Evolutionary conservation across 1,284 basidiomycete species (phyloP).

Genomic region (Quambalaria eucalypti): DNA sequence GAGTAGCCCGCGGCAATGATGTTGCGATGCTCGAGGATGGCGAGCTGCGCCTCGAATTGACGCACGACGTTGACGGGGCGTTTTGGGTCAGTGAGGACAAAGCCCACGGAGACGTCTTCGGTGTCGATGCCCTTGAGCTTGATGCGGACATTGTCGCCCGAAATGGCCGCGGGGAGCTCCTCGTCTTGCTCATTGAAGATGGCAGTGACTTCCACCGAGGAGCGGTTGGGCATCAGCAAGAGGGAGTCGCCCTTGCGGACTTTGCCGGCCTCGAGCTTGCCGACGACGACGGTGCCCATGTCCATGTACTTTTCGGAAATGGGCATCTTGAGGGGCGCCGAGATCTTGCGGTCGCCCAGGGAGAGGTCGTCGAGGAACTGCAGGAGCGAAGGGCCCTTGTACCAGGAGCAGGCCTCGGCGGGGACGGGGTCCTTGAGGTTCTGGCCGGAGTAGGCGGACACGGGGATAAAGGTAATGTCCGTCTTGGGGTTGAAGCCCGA

Average conservation of each 20-base stretch:
- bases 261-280: constrained; percentile 44
- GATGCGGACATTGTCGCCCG: constrained; percentile 46
- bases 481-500: constrained; percentile 46
- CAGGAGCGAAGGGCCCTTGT: constrained; percentile 37
- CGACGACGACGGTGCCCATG: constrained; percentile 46
- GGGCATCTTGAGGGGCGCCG: constrained; percentile 44
- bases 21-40: constrained; percentile 45
- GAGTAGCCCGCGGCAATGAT: constrained; percentile 46
- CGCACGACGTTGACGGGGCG: constrained; percentile 40
- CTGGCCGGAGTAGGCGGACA: constrained; percentile 43
- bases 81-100: constrained; percentile 36
- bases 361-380: constrained; percentile 35
- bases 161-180: constrained; percentile 45
- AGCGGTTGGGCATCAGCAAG: constrained; percentile 43
- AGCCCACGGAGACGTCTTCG: constrained; percentile 41
- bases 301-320: constrained; percentile 46
- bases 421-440: constrained; percentile 44
- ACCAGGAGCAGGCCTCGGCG: constrained; percentile 35
- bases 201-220: constrained; percentile 31
- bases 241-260: constrained; percentile 39
- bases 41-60: constrained; percentile 45
- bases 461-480: constrained; percentile 42
- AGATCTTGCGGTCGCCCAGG: constrained; percentile 42
- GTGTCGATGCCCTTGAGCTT: constrained; percentile 44
- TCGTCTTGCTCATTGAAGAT: constrained; percentile 45